A percentile compares a stretch with the other conserved stretches of the same genome.
phyloP scores from a whole-genome alignment of 192 early-diverging fungal genomes.

The Coemansia furcata region DNA sequence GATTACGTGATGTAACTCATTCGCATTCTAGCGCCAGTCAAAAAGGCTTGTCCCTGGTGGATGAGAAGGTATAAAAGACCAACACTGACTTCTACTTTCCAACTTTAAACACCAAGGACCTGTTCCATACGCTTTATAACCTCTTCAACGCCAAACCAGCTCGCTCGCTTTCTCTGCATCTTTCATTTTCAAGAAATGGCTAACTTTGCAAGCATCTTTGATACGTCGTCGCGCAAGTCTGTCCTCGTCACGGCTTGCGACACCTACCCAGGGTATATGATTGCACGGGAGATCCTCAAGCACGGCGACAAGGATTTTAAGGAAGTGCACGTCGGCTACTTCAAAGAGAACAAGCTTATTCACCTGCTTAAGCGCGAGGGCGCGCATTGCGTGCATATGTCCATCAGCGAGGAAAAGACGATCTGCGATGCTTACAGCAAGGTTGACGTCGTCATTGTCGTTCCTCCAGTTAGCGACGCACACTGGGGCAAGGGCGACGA shows the following conservation, averaged over 20 bases:
- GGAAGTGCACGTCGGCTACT: slow-evolving; percentile 25
- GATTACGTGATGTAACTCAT: too few relatives aligned
- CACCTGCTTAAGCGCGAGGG: slow-evolving; percentile 34
- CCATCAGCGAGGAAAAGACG: slow-evolving; percentile 17
- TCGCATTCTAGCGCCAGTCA: too few relatives aligned
- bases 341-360: slow-evolving; percentile 38
- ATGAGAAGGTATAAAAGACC: too few relatives aligned
- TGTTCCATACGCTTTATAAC: neutral
- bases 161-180: neutral
- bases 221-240: slow-evolving; percentile 18
- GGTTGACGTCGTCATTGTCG: slow-evolving; percentile 36
- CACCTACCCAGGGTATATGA: slow-evolving; percentile 36
- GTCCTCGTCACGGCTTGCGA: slow-evolving; percentile 46
- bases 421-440: slow-evolving; percentile 39
- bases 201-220: slow-evolving; percentile 32
- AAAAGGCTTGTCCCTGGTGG: too few relatives aligned
- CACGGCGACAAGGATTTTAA: slow-evolving; percentile 26
- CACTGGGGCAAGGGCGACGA: slow-evolving; percentile 20
- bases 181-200: slow-evolving; percentile 16
- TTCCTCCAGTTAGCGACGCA: slow-evolving; percentile 42
- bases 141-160: neutral
- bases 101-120: neutral
- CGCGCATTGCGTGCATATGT: slow-evolving; percentile 21
- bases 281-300: slow-evolving; percentile 27
- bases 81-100: too few relatives aligned